A percentile compares a stretch with the other conserved stretches of the same genome.
Conservation (phyloP, 441 rosid species). For the Caryocar brasiliense region DNA sequence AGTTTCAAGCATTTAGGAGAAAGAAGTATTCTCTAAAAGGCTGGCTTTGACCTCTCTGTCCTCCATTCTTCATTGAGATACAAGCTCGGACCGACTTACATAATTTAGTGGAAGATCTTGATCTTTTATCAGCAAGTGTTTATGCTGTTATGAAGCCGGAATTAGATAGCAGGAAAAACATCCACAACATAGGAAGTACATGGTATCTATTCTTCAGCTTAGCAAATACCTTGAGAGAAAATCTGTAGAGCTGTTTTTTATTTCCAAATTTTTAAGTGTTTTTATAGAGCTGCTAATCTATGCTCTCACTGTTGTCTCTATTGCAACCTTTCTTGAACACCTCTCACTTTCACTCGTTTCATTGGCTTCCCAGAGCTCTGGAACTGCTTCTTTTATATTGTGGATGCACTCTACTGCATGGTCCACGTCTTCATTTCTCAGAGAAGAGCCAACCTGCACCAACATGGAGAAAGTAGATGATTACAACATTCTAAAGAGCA, state of each 20-base stretch:
- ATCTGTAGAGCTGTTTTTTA: no score
- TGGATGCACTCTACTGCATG: conserved; percentile 78
- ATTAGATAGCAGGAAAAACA: no score
- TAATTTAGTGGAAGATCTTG: neutral
- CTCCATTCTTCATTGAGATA: neutral
- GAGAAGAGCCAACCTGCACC: conserved; percentile 55
- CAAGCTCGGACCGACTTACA: neutral
- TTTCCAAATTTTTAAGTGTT: no score
- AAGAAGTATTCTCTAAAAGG: conserved; percentile 44
- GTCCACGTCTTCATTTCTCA: conserved; percentile 49
- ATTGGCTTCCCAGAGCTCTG: conserved; percentile 65
- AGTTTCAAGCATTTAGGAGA: conserved; percentile 50
- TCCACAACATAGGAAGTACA: no score
- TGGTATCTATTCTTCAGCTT: no score
- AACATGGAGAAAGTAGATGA: neutral
- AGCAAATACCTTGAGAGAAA: no score
- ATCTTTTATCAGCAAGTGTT: neutral
- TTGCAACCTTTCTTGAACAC: conserved; percentile 40
- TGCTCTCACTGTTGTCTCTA: conserved; percentile 55
- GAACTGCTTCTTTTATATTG: conserved; percentile 79
- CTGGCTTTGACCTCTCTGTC: neutral
- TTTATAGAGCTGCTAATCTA: conserved; percentile 7
- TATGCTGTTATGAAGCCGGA: neutral
- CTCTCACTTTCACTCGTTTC: conserved; percentile 33
- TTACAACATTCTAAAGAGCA: neutral